phyloP scores from a whole-genome alignment of 371 early-diverging fungal genomes.

The Mucor sp. region DNA sequence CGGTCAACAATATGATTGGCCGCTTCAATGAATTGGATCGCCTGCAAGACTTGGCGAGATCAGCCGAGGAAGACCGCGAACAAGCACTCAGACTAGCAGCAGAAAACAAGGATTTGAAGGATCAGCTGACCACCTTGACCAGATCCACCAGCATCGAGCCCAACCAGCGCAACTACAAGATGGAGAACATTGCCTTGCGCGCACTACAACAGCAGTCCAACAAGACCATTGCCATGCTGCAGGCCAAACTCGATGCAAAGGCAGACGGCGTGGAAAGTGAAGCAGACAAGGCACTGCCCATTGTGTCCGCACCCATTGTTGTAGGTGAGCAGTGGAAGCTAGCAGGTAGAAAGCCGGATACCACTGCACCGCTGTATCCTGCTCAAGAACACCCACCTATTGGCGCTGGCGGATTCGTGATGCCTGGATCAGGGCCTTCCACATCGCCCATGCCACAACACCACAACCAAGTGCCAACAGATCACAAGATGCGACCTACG shows the following conservation, averaged over 20 bases:
- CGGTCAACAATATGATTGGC: conserved; percentile 61
- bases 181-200: conserved; percentile 43
- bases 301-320: conserved; percentile 23
- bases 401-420: conserved; percentile 20
- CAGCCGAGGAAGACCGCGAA: conserved; percentile 44
- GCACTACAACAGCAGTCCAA: conserved; percentile 41
- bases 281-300: not conserved
- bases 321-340: conserved; percentile 45
- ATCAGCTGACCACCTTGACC: conserved; percentile 21
- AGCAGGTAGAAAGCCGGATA: conserved; percentile 14
- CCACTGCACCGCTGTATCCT: not conserved
- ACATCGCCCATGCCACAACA: not conserved
- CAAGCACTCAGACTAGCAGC: conserved; percentile 31
- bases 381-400: not conserved
- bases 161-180: conserved; percentile 27
- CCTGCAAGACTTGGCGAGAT: conserved; percentile 51
- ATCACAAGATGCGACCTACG: not conserved
- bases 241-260: conserved; percentile 34
- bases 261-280: conserved; percentile 14
- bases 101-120: conserved; percentile 45
- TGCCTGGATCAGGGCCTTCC: conserved; percentile 12
- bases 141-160: not conserved
- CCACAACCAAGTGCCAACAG: not conserved
- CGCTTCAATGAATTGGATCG: conserved; percentile 81
- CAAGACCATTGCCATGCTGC: conserved; percentile 41